Evolutionary conservation across 2,329 filamentous ascomycete species (phyloP).

Genomic region (Colletotrichum gloeosporioides): DNA sequence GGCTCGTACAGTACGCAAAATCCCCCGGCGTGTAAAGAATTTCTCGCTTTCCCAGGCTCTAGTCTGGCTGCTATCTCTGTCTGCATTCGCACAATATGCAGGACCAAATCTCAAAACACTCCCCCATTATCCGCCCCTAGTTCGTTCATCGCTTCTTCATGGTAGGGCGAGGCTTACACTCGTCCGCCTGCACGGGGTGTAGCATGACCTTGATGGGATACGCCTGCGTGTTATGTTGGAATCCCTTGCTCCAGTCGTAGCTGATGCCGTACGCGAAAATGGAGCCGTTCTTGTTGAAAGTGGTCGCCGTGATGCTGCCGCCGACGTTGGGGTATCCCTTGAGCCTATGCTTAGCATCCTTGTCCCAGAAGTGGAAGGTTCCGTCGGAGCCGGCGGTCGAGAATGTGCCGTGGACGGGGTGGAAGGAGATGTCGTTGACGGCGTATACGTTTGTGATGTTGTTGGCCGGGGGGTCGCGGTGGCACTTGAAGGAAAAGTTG

Average conservation of each 20-base stretch:
- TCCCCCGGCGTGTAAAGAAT: not conserved
- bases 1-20: not conserved
- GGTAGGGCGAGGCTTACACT: constrained; percentile 66
- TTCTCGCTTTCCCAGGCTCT: not conserved
- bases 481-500: constrained; percentile 99
- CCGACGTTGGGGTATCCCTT: constrained; percentile 88
- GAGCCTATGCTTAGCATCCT: constrained; percentile 85
- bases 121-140: not conserved
- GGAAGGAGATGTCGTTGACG: constrained; percentile 97
- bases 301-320: constrained; percentile 87
- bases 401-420: constrained; percentile 97
- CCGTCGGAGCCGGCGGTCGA: constrained; percentile 94
- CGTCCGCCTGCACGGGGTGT: constrained; percentile 71
- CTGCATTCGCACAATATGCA: not conserved
- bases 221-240: constrained; percentile 78
- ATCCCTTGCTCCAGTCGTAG: constrained; percentile 99
- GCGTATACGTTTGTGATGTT: constrained; percentile 90
- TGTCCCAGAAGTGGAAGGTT: constrained; percentile 97
- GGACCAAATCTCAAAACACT: not conserved
- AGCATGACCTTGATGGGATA: constrained; percentile 85
- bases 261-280: constrained; percentile 91
- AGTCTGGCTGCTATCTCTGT: not conserved
- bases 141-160: constrained; percentile 62
- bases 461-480: constrained; percentile 78
- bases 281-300: constrained; percentile 85